phyloP scores from a whole-genome alignment of 192 early-diverging fungal species.

The Globomyces pollinis-pini region DNA sequence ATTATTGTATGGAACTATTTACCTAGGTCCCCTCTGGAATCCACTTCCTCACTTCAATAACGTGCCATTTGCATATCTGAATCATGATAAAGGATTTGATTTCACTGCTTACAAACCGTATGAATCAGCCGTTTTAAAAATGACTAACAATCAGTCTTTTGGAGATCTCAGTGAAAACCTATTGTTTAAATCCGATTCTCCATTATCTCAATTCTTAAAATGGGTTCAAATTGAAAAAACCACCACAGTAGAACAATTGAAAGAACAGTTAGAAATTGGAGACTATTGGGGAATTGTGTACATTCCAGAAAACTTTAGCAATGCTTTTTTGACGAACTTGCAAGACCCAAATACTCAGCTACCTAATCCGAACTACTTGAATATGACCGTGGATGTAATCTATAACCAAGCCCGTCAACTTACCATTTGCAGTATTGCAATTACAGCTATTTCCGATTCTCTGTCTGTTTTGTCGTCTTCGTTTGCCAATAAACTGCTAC shows the following conservation, averaged over 20 bases:
- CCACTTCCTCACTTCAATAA: background rate
- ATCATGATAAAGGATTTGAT: background rate
- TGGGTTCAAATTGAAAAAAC: background rate
- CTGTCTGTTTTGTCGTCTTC: background rate
- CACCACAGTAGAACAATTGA: background rate
- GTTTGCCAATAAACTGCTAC: background rate
- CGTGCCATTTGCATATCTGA: background rate
- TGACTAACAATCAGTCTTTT: background rate
- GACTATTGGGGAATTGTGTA: background rate
- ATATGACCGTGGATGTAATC: background rate
- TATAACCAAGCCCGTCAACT: background rate
- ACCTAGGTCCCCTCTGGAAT: background rate
- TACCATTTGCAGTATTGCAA: background rate
- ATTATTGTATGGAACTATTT: background rate
- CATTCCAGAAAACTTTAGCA: slow-evolving; percentile 2
- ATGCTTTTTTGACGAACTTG: background rate
- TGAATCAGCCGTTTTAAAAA: too few relatives aligned
- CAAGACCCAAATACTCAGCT: background rate
- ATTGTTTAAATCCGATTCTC: background rate
- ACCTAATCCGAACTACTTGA: too few relatives aligned
- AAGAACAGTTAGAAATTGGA: background rate
- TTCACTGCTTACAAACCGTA: background rate
- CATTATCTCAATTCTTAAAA: background rate
- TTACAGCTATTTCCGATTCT: background rate
- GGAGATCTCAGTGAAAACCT: background rate